Base-by-base conservation (phyloP, 2,329 filamentous ascomycete species). In the Aspergillus intermedius region DNA sequence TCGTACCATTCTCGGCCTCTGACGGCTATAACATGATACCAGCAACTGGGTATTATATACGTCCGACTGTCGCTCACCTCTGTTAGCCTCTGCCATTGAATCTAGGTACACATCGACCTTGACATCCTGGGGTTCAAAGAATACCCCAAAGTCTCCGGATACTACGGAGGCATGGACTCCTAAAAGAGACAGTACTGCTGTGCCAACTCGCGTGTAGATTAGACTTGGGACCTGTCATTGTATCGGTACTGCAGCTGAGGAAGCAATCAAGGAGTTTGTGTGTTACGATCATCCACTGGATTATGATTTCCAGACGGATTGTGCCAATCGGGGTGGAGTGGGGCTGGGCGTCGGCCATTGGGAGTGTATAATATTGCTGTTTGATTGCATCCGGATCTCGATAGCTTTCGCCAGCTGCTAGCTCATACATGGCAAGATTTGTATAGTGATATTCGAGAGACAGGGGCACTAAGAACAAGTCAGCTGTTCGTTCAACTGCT, bases 211-310 rank as follows among this genome's bases (percentile, higher is more conserved):
- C 1, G 60, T 65, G 45, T 67, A 68, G 28, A 60, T 60, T 10
- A 67, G 45, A 41, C 65, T 68, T 9, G 66, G 63, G 37, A 68
- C 50, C 48, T 61, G 60, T 28, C 56, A 67, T 55, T 7, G 63
- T 60, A 12, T 66, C 62, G 12, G 58, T 60, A 48, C 63, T 64
- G 48, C 65, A 68, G 32, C 49, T 54, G 30, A 67, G 51, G 19
- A 66, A 59, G 2, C 60, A 57, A 44, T 68, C 59, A 13, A 68
- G 57, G 45, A 68, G 45, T 44, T 64, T 59, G 6, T 67, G 66
- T 9, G 64, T 61, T 17, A 64, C 60, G 40, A 64, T 61, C 63
- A 68, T 60, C 65, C 65, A 68, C 55, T 67, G 68, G 39, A 68
- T 57, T 3, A 58, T 67, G 50, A 68, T 58, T 42, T 68, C 65